Base-by-base conservation (phyloP, 306 rosid genomes). In the Pyrus communis region DNA sequence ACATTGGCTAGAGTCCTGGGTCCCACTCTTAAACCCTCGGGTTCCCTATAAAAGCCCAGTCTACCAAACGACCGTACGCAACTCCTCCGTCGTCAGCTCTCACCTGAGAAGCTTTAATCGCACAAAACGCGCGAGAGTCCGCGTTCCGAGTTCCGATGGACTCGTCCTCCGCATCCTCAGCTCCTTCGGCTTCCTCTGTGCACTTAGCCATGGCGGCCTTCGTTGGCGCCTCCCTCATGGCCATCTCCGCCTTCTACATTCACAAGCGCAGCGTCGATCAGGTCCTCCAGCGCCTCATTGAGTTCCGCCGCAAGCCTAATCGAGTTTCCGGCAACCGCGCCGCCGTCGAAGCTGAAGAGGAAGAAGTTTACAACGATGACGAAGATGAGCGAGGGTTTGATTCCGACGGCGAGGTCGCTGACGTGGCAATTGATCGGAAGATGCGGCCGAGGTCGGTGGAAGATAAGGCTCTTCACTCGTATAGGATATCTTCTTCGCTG, bases 241-340 rank as follows among this genome's bases (percentile, higher is more conserved):
- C 97, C 61, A 73, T 91, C 58, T 91, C 97, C 30, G 94, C 97
- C 67, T 89, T 91, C 83, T 91, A 85, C 89, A 86, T 89, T 78
- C 97, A 91, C 88, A 91, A 87, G 71, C 93, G 93, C 69, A 88
- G 95, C 77, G 89, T 91, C 71, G 93, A 91, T 60, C 90, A 91
- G 17, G 89, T 91, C 59, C 86, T 91, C 78, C 75, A 81, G 55
- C 93, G 93, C 38, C 81, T 91, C 81, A 68, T 84, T 18, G 95
- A 91, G 77, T 73, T 89, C 77, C 91, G 97, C 75, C 86, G 87
- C 57, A 10, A 40, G 30, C 77, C 77, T 6, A 19, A 4, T 27
- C 45, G 59, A 25, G 9, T 40, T 59, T 38, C 64, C 43, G 18
- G 8, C 12, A 21, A 35, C 13, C 27, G 17, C 65, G 4, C 33